Evolutionary conservation across 1,139 yeast genomes (phyloP).

Genomic region (Taphrina confusa): DNA sequence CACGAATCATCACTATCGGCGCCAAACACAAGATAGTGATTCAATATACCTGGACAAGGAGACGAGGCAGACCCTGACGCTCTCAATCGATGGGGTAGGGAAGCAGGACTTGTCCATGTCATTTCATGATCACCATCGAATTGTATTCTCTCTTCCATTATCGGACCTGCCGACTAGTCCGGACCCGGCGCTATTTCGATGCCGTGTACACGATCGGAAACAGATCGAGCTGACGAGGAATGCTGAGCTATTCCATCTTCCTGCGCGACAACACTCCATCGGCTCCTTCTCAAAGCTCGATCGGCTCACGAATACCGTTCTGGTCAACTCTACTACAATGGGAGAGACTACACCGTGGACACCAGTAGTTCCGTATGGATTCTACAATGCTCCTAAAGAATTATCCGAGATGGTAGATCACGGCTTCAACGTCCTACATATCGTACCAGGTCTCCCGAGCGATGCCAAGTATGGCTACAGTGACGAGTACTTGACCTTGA

Average conservation of each 20-base stretch:
- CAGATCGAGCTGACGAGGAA: background rate
- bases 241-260: background rate
- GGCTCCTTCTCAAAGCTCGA: conserved; percentile 2
- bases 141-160: background rate
- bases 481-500: background rate
- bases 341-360: background rate
- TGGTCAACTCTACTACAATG: background rate
- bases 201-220: background rate
- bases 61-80: background rate
- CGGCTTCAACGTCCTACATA: conserved; percentile 2
- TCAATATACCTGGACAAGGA: background rate
- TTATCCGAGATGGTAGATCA: background rate
- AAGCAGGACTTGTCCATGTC: background rate
- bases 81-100: background rate
- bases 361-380: background rate
- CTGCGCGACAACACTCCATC: background rate
- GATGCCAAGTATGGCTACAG: background rate
- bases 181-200: background rate
- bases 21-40: background rate
- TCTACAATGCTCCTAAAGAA: background rate
- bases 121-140: background rate
- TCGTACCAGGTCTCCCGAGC: background rate
- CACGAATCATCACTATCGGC: background rate
- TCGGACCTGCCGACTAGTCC: background rate
- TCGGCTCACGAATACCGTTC: background rate